Evolutionary conservation across 164 flowering plant species (phyloP).

Genomic region (Macadamia tetraphylla): DNA sequence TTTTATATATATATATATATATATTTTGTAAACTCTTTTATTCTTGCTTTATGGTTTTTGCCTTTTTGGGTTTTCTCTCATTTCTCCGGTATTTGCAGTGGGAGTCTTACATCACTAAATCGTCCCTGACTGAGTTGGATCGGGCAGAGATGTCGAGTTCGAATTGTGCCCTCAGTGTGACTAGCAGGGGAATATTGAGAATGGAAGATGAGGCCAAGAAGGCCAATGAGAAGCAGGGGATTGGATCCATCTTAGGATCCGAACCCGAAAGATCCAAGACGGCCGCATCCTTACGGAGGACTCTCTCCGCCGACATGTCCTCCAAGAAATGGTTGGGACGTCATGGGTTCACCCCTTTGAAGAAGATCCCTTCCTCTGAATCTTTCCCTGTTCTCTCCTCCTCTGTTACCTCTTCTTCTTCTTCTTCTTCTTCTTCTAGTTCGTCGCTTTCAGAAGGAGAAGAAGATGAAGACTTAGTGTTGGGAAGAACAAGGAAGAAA

Average conservation of each 20-base stretch:
- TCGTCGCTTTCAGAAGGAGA: conserved; percentile 18
- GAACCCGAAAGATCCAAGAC: conserved; percentile 15
- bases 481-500: neutral
- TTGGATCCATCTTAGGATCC: conserved; percentile 45
- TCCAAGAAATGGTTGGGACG: conserved; percentile 51
- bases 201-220: neutral
- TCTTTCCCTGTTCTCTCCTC: conserved; percentile 11
- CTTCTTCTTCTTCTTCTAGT: conserved; percentile 6
- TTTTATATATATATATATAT: too few species aligned
- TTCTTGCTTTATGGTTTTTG: neutral
- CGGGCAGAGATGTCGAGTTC: conserved; percentile 22
- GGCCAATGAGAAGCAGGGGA: conserved; percentile 35
- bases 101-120: neutral
- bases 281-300: conserved; percentile 39
- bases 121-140: neutral
- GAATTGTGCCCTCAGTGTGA: conserved; percentile 8
- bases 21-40: too few species aligned
- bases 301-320: conserved; percentile 68
- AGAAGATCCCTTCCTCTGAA: conserved; percentile 33
- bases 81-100: neutral
- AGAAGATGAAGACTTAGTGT: neutral
- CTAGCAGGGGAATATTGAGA: neutral
- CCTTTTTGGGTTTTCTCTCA: neutral
- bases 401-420: neutral
- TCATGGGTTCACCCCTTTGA: conserved; percentile 29